Conservation (phyloP, 2,329 filamentous ascomycete genomes). For the Plectosphaerella plurivora region DNA sequence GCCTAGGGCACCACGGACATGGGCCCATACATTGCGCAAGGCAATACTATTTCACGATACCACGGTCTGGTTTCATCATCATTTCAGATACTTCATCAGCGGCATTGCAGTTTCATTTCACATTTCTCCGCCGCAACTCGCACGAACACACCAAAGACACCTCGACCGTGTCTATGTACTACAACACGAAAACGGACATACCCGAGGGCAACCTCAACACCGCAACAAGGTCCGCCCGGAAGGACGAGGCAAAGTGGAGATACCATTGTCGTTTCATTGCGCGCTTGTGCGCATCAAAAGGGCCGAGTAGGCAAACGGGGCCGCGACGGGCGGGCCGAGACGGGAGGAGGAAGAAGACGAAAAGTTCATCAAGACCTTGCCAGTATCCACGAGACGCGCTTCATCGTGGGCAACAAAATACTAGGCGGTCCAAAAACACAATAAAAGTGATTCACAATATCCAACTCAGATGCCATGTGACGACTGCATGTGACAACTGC, state of each 20-base stretch:
- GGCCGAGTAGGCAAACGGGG: not conserved
- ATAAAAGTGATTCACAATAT: not conserved
- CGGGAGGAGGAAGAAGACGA: conserved; percentile 4
- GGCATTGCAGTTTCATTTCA: not conserved
- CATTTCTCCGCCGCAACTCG: not conserved
- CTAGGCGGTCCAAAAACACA: not conserved
- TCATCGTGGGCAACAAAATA: not conserved
- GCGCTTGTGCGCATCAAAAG: not conserved
- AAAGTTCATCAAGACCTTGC: conserved; percentile 4
- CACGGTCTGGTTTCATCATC: conserved; percentile 12
- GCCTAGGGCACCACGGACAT: not conserved
- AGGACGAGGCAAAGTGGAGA: conserved; percentile 8
- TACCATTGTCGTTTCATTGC: not conserved
- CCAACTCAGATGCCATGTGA: not conserved
- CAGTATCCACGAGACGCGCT: conserved; percentile 8
- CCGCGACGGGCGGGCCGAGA: not conserved
- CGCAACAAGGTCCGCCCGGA: conserved; percentile 3
- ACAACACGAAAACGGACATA: not conserved
- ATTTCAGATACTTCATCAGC: not conserved
- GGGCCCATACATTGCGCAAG: not conserved
- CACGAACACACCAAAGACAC: too few relatives aligned
- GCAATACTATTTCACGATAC: conserved; percentile 11
- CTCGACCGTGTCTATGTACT: not conserved
- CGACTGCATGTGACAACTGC: not conserved
- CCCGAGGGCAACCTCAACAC: conserved; percentile 10